Evolutionary conservation across 192 early-diverging fungal species (phyloP).

Genomic region (Phycomyces blakesleeanus): DNA sequence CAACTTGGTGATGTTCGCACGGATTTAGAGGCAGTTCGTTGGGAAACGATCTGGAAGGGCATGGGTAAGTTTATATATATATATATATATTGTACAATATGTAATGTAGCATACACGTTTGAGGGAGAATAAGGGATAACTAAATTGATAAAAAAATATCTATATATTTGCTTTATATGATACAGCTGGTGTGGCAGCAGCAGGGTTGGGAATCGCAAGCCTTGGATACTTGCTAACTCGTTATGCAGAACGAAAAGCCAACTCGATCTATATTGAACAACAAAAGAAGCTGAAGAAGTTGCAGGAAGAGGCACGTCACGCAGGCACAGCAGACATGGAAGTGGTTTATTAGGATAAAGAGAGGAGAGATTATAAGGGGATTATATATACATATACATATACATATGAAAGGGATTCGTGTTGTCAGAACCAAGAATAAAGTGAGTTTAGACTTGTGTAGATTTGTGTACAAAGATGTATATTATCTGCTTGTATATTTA

Average conservation of each 20-base stretch:
- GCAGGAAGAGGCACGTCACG: slow-evolving; percentile 30
- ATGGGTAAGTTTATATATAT: slow-evolving; percentile 61
- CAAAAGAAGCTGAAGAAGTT: slow-evolving; percentile 25
- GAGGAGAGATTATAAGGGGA: too few species aligned
- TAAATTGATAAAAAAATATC: too few species aligned
- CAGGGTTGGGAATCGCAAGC: slow-evolving; percentile 28
- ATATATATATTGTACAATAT: neutral
- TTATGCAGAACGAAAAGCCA: slow-evolving; percentile 22
- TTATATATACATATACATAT: neutral
- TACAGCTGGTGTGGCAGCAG: slow-evolving; percentile 26
- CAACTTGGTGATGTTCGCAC: slow-evolving; percentile 79
- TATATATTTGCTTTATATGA: neutral
- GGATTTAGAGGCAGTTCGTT: slow-evolving; percentile 83
- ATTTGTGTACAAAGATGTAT: neutral
- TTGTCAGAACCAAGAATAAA: too few species aligned
- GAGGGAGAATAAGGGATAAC: too few species aligned
- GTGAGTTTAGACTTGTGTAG: neutral
- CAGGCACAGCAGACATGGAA: slow-evolving; percentile 33
- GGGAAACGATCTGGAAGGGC: slow-evolving; percentile 78
- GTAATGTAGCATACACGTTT: slow-evolving; percentile 1
- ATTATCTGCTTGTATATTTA: too few species aligned
- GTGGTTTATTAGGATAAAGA: slow-evolving; percentile 19
- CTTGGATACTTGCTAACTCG: slow-evolving; percentile 31
- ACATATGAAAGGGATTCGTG: too few species aligned
- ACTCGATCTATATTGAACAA: slow-evolving; percentile 12